Evolutionary conservation across 495 filamentous ascomycete species (phyloP).

Genomic region (Aspergillus sparsus): DNA sequence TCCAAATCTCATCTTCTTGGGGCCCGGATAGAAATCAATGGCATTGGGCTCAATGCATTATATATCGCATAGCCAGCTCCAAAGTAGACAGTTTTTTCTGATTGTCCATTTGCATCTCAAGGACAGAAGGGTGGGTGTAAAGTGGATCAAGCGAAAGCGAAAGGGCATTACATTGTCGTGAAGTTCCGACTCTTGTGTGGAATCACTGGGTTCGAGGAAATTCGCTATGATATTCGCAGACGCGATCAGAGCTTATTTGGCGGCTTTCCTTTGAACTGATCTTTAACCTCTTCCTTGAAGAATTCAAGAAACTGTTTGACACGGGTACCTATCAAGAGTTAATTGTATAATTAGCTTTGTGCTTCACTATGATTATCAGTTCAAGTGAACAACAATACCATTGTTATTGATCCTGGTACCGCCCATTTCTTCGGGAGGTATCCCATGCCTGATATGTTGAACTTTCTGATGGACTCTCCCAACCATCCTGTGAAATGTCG

Average conservation of each 20-base stretch:
- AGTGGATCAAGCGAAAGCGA: too few species aligned
- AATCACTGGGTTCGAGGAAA: too few species aligned
- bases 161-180: too few species aligned
- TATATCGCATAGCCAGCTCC: too few species aligned
- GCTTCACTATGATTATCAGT: too few species aligned
- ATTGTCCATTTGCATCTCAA: too few species aligned
- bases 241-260: slow-evolving; percentile 37
- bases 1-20: too few species aligned
- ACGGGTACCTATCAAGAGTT: slow-evolving; percentile 25
- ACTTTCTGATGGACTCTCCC: slow-evolving; percentile 55
- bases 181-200: too few species aligned
- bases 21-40: too few species aligned
- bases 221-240: not conserved
- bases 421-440: slow-evolving; percentile 59
- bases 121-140: too few species aligned
- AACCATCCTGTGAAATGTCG: slow-evolving; percentile 61
- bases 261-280: slow-evolving; percentile 54
- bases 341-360: slow-evolving; percentile 12
- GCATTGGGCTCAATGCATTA: too few species aligned
- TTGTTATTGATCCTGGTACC: slow-evolving; percentile 54
- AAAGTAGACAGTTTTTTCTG: too few species aligned
- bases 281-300: slow-evolving; percentile 61
- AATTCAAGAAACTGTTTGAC: slow-evolving; percentile 51
- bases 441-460: slow-evolving; percentile 52
- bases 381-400: slow-evolving; percentile 34